Percentiles rank a stretch among this genome's conserved stretches.
These are phyloP conservation scores for Aspergillus chevalieri DNA, from an alignment of 2,329 filamentous ascomycete genomes.

Conservation along the genomic window DNA sequence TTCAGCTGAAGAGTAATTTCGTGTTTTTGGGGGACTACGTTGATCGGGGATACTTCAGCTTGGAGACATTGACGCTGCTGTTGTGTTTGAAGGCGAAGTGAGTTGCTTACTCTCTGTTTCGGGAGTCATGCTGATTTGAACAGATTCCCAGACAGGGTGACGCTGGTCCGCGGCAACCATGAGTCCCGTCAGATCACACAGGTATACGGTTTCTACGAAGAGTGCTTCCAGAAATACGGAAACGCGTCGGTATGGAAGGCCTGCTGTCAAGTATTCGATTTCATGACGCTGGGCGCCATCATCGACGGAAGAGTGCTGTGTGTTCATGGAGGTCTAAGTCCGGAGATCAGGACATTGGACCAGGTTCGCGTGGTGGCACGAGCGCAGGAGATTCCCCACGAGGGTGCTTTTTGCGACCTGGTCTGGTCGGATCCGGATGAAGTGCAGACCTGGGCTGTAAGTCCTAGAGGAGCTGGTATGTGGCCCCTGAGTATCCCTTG, in stretches of 20 bases:
- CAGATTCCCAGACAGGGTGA: constrained; percentile 66
- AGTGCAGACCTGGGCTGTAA: constrained; percentile 65
- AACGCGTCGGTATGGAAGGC: constrained; percentile 75
- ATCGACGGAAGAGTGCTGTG: constrained; percentile 70
- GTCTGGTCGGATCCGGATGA: constrained; percentile 72
- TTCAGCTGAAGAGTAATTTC: constrained; percentile 59
- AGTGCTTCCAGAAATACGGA: constrained; percentile 70
- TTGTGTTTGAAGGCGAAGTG: constrained; percentile 68
- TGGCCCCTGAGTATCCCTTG: background rate
- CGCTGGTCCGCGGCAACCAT: constrained; percentile 67
- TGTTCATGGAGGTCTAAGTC: constrained; percentile 65
- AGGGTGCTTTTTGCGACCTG: constrained; percentile 70
- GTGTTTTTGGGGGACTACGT: constrained; percentile 69
- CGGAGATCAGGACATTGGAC: constrained; percentile 67
- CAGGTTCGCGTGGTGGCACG: constrained; percentile 69
- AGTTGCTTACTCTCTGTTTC: constrained; percentile 16
- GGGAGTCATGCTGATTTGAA: constrained; percentile 1
- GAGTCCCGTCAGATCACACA: constrained; percentile 73
- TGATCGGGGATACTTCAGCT: constrained; percentile 66
- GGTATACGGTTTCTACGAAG: constrained; percentile 73
- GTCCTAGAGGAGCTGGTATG: constrained; percentile 59
- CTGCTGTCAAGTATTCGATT: constrained; percentile 73
- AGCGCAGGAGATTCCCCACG: constrained; percentile 70
- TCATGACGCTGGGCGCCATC: constrained; percentile 65
- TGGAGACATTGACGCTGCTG: constrained; percentile 66